Conservation (phyloP, 2,329 filamentous ascomycete species). For the Pseudocercospora eumusae region DNA sequence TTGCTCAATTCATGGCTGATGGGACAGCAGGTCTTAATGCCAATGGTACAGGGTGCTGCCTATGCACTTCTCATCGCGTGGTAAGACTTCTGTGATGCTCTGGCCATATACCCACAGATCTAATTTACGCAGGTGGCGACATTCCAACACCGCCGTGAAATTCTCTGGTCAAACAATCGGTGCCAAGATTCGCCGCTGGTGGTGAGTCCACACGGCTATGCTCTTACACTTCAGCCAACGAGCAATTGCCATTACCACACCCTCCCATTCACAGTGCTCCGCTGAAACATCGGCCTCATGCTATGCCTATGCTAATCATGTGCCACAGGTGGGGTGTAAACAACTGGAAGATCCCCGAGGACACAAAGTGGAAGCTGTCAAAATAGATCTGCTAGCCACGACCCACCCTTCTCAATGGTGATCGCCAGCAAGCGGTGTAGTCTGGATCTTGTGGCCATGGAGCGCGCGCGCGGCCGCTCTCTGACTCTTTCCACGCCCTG, state of each 20-base stretch:
- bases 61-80: slow-evolving; percentile 76
- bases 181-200: slow-evolving; percentile 81
- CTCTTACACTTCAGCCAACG: background rate
- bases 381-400: background rate
- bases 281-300: background rate
- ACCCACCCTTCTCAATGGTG: background rate
- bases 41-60: slow-evolving; percentile 81
- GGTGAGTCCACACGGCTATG: slow-evolving; percentile 41
- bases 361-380: slow-evolving; percentile 18
- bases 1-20: slow-evolving; percentile 4
- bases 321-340: slow-evolving; percentile 74
- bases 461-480: background rate
- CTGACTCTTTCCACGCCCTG: background rate
- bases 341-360: slow-evolving; percentile 73
- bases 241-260: background rate
- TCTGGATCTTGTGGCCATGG: background rate
- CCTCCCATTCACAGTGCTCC: background rate
- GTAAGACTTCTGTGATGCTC: slow-evolving; percentile 41
- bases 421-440: background rate
- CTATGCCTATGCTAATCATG: slow-evolving; percentile 6
- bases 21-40: slow-evolving; percentile 72
- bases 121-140: slow-evolving; percentile 65
- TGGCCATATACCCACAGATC: background rate
- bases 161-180: slow-evolving; percentile 76
- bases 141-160: slow-evolving; percentile 79